Conservation (phyloP, 148 eudicot genomes). For the Dysphania ambrosioides region DNA sequence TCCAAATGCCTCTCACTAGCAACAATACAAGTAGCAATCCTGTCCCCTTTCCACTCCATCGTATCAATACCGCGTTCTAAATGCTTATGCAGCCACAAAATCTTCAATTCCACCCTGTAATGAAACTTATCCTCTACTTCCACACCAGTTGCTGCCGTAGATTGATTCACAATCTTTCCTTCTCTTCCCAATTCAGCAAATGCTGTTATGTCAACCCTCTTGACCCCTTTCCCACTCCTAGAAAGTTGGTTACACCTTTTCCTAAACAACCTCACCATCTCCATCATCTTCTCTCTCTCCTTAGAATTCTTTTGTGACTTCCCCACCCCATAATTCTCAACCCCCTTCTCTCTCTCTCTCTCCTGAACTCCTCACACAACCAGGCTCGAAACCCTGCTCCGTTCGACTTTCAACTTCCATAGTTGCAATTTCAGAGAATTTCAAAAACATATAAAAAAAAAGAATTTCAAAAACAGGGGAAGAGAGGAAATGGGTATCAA, state of each 20-base stretch:
- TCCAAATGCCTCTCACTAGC: slow-evolving; percentile 47
- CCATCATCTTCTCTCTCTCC: slow-evolving; percentile 16
- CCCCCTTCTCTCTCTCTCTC: not conserved
- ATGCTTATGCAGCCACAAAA: slow-evolving; percentile 50
- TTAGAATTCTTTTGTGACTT: not conserved
- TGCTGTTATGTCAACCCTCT: slow-evolving; percentile 19
- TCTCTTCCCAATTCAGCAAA: slow-evolving; percentile 8
- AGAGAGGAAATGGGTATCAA: not conserved
- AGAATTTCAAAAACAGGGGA: slow-evolving; percentile 10
- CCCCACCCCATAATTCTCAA: not conserved
- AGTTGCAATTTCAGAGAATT: not conserved
- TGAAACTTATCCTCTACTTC: slow-evolving; percentile 54
- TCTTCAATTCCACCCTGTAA: slow-evolving; percentile 41
- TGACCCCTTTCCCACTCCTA: slow-evolving; percentile 11
- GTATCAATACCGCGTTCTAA: slow-evolving; percentile 41
- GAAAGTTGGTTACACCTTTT: slow-evolving; percentile 11
- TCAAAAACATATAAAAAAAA: not conserved
- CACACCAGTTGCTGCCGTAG: slow-evolving; percentile 35
- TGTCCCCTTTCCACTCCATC: slow-evolving; percentile 25
- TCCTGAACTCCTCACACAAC: not conserved
- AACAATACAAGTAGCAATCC: slow-evolving; percentile 47
- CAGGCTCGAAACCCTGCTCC: not conserved
- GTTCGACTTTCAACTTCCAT: slow-evolving; percentile 18
- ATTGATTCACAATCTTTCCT: slow-evolving; percentile 1
- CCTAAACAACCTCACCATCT: slow-evolving; percentile 23